Evolutionary conservation across 257 asterid genomes (phyloP).

Genomic region (Striga asiatica): DNA sequence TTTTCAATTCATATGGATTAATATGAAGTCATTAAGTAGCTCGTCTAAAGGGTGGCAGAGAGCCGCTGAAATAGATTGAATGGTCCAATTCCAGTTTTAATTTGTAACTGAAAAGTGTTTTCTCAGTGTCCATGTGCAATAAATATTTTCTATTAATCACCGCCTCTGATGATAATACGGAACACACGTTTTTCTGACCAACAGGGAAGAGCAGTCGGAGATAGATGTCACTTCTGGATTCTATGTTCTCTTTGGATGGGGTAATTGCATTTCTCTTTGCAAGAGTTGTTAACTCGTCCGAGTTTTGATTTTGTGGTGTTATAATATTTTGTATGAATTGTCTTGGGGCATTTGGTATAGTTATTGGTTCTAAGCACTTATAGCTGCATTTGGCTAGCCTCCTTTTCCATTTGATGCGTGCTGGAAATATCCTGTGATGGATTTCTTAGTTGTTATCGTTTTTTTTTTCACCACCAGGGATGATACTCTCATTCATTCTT

Average conservation of each 20-base stretch:
- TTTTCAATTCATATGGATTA: too few species aligned
- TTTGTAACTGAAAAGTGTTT: too few species aligned
- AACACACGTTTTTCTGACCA: constrained; percentile 18
- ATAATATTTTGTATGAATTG: neutral
- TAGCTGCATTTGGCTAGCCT: too few species aligned
- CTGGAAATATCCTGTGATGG: too few species aligned
- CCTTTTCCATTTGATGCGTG: too few species aligned
- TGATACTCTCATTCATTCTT: constrained; percentile 67
- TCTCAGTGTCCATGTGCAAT: too few species aligned
- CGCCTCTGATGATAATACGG: constrained; percentile 5
- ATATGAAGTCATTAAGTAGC: neutral
- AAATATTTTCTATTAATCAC: neutral
- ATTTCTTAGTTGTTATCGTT: too few species aligned
- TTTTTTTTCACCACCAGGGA: constrained; percentile 48
- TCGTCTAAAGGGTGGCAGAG: neutral
- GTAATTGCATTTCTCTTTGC: constrained; percentile 22
- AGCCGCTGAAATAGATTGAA: neutral
- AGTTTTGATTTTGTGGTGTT: neutral
- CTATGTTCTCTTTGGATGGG: constrained; percentile 88
- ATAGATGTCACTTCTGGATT: constrained; percentile 92
- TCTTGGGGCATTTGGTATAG: too few species aligned
- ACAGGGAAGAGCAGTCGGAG: constrained; percentile 93
- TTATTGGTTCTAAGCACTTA: too few species aligned
- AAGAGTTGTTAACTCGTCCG: neutral
- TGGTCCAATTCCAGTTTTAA: too few species aligned